Percentiles rank a stretch among this genome's conserved stretches.
Evolutionary conservation across 2,329 filamentous ascomycete species (phyloP).

Genomic region (Canariomyces notabilis): DNA sequence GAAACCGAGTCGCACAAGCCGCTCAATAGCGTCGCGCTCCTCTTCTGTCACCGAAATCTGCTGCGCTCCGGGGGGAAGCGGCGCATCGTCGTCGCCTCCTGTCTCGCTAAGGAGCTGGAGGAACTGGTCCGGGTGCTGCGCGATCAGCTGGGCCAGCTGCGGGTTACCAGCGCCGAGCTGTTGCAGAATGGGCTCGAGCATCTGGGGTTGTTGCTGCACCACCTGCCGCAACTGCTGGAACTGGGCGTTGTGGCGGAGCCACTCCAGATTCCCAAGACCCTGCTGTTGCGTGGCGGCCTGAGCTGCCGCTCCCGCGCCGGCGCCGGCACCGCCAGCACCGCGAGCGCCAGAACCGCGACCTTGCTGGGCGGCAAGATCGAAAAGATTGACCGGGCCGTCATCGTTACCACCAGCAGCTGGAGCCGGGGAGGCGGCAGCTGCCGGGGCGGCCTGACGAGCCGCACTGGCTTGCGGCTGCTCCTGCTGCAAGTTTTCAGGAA

Average conservation of each 20-base stretch:
- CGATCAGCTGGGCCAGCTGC: slow-evolving; percentile 86
- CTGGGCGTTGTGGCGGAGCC: slow-evolving; percentile 89
- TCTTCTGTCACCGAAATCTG: slow-evolving; percentile 90
- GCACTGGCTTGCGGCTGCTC: slow-evolving; percentile 34
- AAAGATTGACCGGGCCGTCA: slow-evolving; percentile 76
- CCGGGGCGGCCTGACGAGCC: slow-evolving; percentile 26
- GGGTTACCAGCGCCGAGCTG: slow-evolving; percentile 94
- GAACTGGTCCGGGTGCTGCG: slow-evolving; percentile 88
- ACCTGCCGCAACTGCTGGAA: slow-evolving; percentile 97
- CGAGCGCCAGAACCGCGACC: slow-evolving; percentile 41
- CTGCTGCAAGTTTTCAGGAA: slow-evolving; percentile 66
- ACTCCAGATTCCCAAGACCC: slow-evolving; percentile 77
- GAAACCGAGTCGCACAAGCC: slow-evolving; percentile 89
- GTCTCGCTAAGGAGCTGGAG: slow-evolving; percentile 77
- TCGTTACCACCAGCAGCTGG: slow-evolving; percentile 48
- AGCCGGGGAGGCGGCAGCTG: slow-evolving; percentile 40
- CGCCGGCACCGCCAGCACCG: slow-evolving; percentile 38
- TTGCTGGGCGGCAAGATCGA: slow-evolving; percentile 84
- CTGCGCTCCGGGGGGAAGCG: slow-evolving; percentile 81
- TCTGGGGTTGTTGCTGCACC: slow-evolving; percentile 94
- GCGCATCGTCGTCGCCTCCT: slow-evolving; percentile 75
- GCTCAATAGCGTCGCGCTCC: slow-evolving; percentile 93
- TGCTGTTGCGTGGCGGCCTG: slow-evolving; percentile 39
- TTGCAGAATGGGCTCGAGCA: slow-evolving; percentile 97
- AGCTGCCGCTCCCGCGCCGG: slow-evolving; percentile 46